These are phyloP conservation scores for Penstemon eatonii DNA, from an alignment of 257 asterid genomes.

Conservation along the genomic window DNA sequence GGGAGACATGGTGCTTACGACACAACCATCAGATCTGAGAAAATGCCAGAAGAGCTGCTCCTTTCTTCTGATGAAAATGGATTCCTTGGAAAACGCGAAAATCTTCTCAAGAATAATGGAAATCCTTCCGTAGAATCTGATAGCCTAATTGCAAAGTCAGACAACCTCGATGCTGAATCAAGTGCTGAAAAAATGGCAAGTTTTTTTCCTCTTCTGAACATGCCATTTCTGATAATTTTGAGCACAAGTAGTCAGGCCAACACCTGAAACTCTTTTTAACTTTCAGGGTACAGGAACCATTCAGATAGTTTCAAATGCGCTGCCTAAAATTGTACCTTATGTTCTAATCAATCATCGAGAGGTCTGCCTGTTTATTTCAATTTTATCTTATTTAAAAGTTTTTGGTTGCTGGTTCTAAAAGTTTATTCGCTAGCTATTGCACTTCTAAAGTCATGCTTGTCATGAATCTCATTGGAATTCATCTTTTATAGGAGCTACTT, in stretches of 20 bases:
- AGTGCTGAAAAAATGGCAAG: constrained; percentile 66
- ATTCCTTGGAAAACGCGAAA: constrained; percentile 34
- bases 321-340: constrained; percentile 89
- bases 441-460: constrained; percentile 11
- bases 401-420: constrained; percentile 23
- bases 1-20: constrained; percentile 43
- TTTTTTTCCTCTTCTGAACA: constrained; percentile 28
- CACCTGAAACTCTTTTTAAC: constrained; percentile 20
- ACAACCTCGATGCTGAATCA: constrained; percentile 46
- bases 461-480: constrained; percentile 25
- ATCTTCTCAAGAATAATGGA: constrained; percentile 37
- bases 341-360: constrained; percentile 94
- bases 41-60: constrained; percentile 42
- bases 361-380: constrained; percentile 49
- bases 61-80: constrained; percentile 43
- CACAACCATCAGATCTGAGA: constrained; percentile 41
- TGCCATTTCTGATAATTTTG: constrained; percentile 21
- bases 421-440: constrained; percentile 13
- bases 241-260: constrained; percentile 26
- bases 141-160: constrained; percentile 41
- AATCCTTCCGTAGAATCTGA: constrained; percentile 45
- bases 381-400: constrained; percentile 20
- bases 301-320: constrained; percentile 88
- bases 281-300: constrained; percentile 83
- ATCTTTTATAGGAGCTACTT: constrained; percentile 77